These are phyloP conservation scores for Euptelea pleiosperma DNA, from an alignment of 164 flowering plant species.

Conservation along the genomic window DNA sequence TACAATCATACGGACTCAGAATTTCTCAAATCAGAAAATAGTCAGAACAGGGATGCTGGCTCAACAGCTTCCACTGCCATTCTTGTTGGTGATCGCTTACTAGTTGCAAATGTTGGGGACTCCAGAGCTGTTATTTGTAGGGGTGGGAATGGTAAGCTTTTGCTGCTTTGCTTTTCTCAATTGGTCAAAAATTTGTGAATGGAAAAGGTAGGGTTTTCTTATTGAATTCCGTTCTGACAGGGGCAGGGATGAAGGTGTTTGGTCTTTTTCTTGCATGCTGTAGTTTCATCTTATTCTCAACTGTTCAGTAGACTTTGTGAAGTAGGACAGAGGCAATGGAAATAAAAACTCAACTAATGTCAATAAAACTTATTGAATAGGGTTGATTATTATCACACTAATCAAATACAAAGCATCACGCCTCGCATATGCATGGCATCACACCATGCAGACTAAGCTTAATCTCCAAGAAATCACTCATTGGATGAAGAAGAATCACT, in stretches of 20 bases:
- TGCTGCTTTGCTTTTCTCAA: not conserved
- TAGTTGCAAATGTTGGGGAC: conserved; percentile 98
- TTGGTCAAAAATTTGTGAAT: too few relatives aligned
- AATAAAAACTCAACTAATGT: not conserved
- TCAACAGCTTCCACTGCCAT: conserved; percentile 98
- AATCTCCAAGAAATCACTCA: too few relatives aligned
- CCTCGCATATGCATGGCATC: too few relatives aligned
- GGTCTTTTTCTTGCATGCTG: not conserved
- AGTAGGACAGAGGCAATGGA: not conserved
- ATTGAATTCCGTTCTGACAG: too few relatives aligned
- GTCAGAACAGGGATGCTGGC: conserved; percentile 91
- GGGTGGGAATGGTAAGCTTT: conserved; percentile 73
- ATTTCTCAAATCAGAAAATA: conserved; percentile 81
- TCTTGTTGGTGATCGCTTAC: conserved; percentile 90
- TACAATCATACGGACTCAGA: conserved; percentile 92
- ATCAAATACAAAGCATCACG: too few relatives aligned
- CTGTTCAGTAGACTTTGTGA: not conserved
- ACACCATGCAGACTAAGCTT: too few relatives aligned
- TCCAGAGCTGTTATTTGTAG: conserved; percentile 95
- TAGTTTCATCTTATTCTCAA: not conserved
- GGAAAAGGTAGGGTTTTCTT: too few relatives aligned
- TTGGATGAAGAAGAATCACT: too few relatives aligned
- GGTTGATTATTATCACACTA: not conserved
- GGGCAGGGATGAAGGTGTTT: too few relatives aligned
- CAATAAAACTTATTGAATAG: not conserved